A percentile compares a stretch with the other conserved stretches of the same genome.
phyloP scores from a whole-genome alignment of 139 green algal species.

The Tetratostichococcus sp. region DNA sequence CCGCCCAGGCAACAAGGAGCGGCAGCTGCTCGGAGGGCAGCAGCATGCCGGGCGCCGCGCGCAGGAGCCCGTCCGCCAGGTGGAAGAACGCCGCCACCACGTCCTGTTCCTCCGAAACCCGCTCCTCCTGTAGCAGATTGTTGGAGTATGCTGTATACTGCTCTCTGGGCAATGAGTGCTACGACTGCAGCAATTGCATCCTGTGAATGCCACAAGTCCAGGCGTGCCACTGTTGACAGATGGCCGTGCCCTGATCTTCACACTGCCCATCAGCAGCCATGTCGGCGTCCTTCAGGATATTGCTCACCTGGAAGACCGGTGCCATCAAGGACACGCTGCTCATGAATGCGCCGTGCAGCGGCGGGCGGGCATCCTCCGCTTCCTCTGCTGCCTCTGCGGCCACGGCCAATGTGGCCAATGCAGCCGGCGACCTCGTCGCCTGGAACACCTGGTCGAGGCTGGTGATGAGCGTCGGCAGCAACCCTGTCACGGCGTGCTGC shows the following conservation, averaged over 20 bases:
- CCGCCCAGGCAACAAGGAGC: neutral
- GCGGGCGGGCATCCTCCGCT: no score
- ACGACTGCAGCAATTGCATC: no score
- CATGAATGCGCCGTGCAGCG: neutral
- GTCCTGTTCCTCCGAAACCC: neutral
- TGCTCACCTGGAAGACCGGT: neutral
- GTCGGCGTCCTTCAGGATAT: no score
- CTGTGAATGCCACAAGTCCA: no score
- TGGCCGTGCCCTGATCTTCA: no score
- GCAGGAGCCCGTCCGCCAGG: conserved; percentile 5
- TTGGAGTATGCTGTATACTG: neutral
- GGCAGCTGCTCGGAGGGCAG: neutral
- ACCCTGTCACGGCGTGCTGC: neutral
- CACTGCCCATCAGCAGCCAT: no score
- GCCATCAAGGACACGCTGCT: neutral
- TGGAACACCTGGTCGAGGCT: neutral
- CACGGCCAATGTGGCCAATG: neutral
- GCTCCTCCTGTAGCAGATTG: neutral
- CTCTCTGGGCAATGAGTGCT: neutral
- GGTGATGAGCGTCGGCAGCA: neutral
- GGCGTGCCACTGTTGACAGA: no score
- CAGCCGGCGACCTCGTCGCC: neutral
- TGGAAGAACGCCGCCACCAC: conserved; percentile 4
- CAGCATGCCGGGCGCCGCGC: neutral
- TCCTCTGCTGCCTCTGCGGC: neutral